Evolutionary conservation across 805 yeast species (phyloP).

Genomic region (Pichia scutulata): DNA sequence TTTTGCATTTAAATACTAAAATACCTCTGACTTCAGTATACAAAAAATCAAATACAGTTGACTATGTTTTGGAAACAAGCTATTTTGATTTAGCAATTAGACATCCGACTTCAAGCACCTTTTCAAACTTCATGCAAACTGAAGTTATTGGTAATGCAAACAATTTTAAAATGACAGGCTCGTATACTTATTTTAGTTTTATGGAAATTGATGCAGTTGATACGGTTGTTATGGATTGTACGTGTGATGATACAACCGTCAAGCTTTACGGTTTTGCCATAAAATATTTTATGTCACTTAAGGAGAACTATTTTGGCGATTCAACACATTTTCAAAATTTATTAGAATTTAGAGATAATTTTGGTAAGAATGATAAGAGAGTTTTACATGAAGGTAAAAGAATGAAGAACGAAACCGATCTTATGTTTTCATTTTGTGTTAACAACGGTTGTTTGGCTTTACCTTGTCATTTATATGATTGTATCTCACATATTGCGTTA

Average conservation of each 20-base stretch:
- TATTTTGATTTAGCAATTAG: constrained; percentile 54
- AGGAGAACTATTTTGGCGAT: constrained; percentile 90
- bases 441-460: constrained; percentile 62
- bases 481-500: constrained; percentile 50
- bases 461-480: constrained; percentile 65
- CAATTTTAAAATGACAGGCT: constrained; percentile 54
- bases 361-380: constrained; percentile 12
- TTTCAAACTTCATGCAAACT: constrained; percentile 57
- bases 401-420: constrained; percentile 67
- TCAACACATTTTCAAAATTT: constrained; percentile 74
- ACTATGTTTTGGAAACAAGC: constrained; percentile 47
- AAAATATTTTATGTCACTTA: constrained; percentile 63
- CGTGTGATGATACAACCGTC: constrained; percentile 59
- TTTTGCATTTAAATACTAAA: constrained; percentile 35
- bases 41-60: constrained; percentile 42
- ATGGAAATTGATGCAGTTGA: constrained; percentile 65
- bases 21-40: constrained; percentile 57
- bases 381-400: constrained; percentile 24
- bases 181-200: constrained; percentile 51
- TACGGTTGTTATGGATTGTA: constrained; percentile 54
- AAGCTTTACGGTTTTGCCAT: constrained; percentile 74
- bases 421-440: constrained; percentile 63
- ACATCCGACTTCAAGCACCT: constrained; percentile 91
- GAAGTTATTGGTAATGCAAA: constrained; percentile 61
- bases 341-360: constrained; percentile 56